Evolutionary conservation across 345 rosid species (phyloP), one percentile per base, ranked within the genome.

Genomic region (Dipteronia dyeriana): DNA sequence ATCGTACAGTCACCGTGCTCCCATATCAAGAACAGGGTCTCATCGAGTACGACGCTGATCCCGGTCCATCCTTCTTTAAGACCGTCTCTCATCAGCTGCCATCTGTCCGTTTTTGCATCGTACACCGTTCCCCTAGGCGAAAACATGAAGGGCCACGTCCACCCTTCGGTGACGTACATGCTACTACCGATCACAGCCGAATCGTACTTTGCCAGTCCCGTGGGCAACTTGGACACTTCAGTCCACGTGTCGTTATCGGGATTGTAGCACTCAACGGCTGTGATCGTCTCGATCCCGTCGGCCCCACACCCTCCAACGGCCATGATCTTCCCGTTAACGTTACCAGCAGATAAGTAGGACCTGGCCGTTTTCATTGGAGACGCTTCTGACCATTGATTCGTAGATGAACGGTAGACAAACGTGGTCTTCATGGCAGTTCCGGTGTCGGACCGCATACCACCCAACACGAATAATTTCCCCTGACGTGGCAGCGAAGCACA

Each of bases 51-150:
- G 26, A 85, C 84, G 70, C 90, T 84, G 22, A 80, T 14, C 20
- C 95, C 95, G 7, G 94, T 91, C 97, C 97, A 92, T 43, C 97
- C 95, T 73, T 85, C 94, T 34, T 82, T 85, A 88, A 92, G 84
- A 78, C 91, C 95, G 9, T 68, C 85, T 34, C 81, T 85, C 95
- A 92, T 88, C 22, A 75, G 81, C 29, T 75, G 79, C 97, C 97
- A 92, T 86, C 84, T 83, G 89, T 90, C 85, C 0, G 2, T 47
- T 0, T 76, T 81, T 0, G 79, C 67, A 9, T 87, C 90, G 78
- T 91, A 92, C 56, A 87, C 88, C 31, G 77, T 82, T 16, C 89
- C 97, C 16, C 87, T 83, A 5, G 95, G 97, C 4, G 91, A 79
- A 39, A 85, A 86, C 76, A 75, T 70, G 68, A 92, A 92, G 4